Evolutionary conservation across 225 moss, liverwort and hornwort species (phyloP).

Genomic region (Pseudisothecium myosuroides): DNA sequence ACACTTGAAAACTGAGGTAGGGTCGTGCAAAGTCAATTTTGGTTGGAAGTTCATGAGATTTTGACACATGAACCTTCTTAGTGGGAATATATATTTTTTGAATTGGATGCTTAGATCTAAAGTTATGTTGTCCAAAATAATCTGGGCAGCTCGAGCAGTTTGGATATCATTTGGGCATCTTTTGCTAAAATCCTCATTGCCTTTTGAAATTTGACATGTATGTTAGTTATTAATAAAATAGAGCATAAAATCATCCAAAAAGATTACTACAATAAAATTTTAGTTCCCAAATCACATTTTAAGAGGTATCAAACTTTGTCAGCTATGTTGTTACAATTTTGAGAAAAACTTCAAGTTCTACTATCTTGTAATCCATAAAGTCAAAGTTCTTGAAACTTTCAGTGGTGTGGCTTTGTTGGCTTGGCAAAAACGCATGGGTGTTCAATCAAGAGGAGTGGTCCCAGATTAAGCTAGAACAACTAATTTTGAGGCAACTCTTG

Average conservation of each 20-base stretch:
- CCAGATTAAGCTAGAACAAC: too few species aligned
- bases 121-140: background rate
- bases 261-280: too few species aligned
- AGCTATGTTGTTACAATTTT: background rate
- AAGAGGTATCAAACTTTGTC: too few species aligned
- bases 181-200: background rate
- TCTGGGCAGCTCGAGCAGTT: background rate
- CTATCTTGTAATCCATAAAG: background rate
- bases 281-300: background rate
- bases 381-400: background rate
- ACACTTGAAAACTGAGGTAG: too few species aligned
- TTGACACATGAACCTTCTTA: background rate
- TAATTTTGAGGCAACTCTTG: too few species aligned
- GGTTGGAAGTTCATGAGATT: background rate
- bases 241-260: too few species aligned
- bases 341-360: background rate
- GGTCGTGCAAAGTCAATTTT: background rate
- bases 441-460: too few species aligned
- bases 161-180: background rate
- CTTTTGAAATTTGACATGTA: background rate
- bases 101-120: background rate
- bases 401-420: too few species aligned
- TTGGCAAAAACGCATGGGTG: too few species aligned
- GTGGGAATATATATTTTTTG: background rate
- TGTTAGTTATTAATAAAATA: background rate